Evolutionary conservation across 768 basidiomycete genomes (phyloP), one percentile per base, ranked within the genome.

Genomic region (Trametes meyenii): DNA sequence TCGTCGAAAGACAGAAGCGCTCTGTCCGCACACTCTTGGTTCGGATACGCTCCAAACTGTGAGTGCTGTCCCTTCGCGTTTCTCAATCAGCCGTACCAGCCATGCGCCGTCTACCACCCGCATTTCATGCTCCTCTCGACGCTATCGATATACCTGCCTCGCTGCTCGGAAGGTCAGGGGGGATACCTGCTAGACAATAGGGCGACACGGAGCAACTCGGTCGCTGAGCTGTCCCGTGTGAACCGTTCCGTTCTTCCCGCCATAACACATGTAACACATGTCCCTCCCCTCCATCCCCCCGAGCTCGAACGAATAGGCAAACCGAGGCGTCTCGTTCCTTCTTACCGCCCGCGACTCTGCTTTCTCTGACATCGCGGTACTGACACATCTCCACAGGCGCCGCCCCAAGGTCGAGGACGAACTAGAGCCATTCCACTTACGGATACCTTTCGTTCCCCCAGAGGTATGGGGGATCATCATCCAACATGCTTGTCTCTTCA

Each of bases 401-500:
- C 58, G 58, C 29, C 35, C 52, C 10, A 59, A 51, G 23, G 19
- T 48, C 19, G 33, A 58, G 19, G 39, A 42, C 40, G 14, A 35
- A 10, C 17, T 46, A 40, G 43, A 56, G n/a, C n/a, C 49, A 8
- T 10, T 43, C 40, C 38, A 33, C 23, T 12, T 60, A 35, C 53
- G 29, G 50, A 24, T 67, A 26, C 67, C 64, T 17, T 60, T 50
- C 57, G 45, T 67, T 43, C 88, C 88, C 0, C 69, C 80, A 1
- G 88, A 90, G 66, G 69, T 90, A 7, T 90, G 88, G 88, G 74
- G 83, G n/a, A 71, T 81, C 66, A 81, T 90, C 60, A 74, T 90
- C 54, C 83, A 83, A 42, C 82, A 82, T 66, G 86, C 86, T 0
- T 81, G 83, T 21, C 70, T 74, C 62, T 72, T 74, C 64, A 69